Evolutionary conservation across 2,329 filamentous ascomycete genomes (phyloP).

Genomic region (Orbilia ellipsospora): DNA sequence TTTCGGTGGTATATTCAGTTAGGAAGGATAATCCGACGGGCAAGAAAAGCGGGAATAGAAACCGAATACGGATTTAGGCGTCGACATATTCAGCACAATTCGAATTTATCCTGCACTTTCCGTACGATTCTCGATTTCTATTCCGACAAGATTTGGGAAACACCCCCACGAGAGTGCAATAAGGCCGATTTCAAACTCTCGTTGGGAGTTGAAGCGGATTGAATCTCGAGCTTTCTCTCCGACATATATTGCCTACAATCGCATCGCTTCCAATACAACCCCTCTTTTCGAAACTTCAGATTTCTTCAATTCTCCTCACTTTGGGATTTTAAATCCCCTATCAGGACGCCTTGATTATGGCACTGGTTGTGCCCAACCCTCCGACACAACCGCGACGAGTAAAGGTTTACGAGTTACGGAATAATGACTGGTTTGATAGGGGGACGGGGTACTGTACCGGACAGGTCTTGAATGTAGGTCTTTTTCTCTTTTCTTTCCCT

Average conservation of each 20-base stretch:
- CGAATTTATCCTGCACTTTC: too few species aligned
- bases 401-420: constrained; percentile 98
- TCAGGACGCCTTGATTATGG: constrained; percentile 39
- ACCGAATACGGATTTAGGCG: not conserved
- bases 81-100: not conserved
- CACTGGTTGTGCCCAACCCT: constrained; percentile 62
- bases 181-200: too few species aligned
- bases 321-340: not conserved
- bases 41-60: not conserved
- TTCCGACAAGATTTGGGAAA: too few species aligned
- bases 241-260: too few species aligned
- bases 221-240: too few species aligned
- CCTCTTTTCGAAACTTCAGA: too few species aligned
- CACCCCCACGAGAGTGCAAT: too few species aligned
- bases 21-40: constrained; percentile 17
- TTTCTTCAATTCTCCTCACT: not conserved
- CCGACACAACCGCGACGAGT: constrained; percentile 71
- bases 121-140: too few species aligned
- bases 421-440: constrained; percentile 99
- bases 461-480: constrained; percentile 75
- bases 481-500: constrained; percentile 48
- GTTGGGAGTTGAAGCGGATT: too few species aligned
- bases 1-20: constrained; percentile 14
- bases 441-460: constrained; percentile 96
- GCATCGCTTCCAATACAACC: too few species aligned